Evolutionary conservation across 78 protist species (phyloP), one percentile per base, ranked within the genome.

Genomic region (Dictyostelium capitatum): DNA sequence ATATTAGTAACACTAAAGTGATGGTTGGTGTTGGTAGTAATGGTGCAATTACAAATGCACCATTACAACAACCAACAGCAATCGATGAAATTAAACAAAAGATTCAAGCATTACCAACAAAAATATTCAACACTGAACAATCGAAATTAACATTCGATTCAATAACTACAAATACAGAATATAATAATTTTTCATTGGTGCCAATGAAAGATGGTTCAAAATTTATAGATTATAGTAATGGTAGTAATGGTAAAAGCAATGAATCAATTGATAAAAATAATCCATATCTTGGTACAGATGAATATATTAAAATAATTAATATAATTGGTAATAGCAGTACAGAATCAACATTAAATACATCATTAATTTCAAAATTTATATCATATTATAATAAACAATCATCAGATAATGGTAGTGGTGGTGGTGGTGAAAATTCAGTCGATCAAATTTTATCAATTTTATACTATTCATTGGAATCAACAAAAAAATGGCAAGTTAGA

Each of bases 21-120:
- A 82, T 28, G n/a, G 50, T 75, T 17, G 77, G 77, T 28, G 69
- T 75, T 43, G 92, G 83, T 48, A 37, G 57, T 3, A 69, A n/a
- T 43, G 91, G 91, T 8, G 15, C 83, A 12, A 75, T 75, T 15
- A 85, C 92, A 11, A 85, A 85, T 85, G 79, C 92, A 47, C 92
- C 92, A 10, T 4, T 75, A 25, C 92, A 59, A 62, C 75, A 81
- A 14, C 78, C 47, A 46, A 77, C 92, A 7, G n/a, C 43, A 30
- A 77, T 85, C 7, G 83, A 85, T 28, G 57, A 85, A 50, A 46
- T 85, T 46, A 70, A 50, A 51, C 73, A 83, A 56, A 83, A 69
- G 20, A 54, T 83, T 15, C 32, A 50, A 53, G 19, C 53, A 7
- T 3, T 77, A 53, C 82, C 82, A 12, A 28, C 62, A 3, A 77